Base-by-base conservation (phyloP, 768 basidiomycete genomes). In the Leucocoprinus leucothites region DNA sequence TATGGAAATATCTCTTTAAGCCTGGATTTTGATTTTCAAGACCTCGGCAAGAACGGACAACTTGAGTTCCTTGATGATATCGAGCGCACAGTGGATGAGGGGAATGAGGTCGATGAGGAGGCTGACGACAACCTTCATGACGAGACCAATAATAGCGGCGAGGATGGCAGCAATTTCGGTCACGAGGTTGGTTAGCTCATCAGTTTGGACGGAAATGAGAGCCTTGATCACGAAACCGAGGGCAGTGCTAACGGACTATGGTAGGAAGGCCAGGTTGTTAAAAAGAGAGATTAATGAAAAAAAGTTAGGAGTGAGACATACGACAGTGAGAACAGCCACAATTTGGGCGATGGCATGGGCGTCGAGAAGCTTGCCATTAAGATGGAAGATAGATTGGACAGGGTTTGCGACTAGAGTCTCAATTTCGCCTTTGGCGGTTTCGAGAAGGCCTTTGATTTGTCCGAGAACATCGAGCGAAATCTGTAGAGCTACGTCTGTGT, bases 321-420 rank as follows among this genome's bases (percentile, higher is more conserved):
- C 57, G 18, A 57, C 28, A 26, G 61, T 22, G 11, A 58, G 31
- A 25, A 61, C 56, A 9, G 44, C 19, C 34, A 61, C 40, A 24
- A 53, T 43, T 3, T 51, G 26, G 4, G 56, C 60, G 40, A 61
- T 53, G 16, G 59, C 61, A 26, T 34, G 22, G n/a, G 55, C 21
- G 6, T 61, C 24, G 22, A 63, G 41, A 18, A 60, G 54, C 34
- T 60, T 49, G 40, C 64, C 63, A 2, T 36, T 40, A 4, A 63
- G 46, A 45, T 40, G 3, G 19, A 64, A 58, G 35, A 59, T 43
- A 1, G 31, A 5, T 31, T 57, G 58, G 11, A 48, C 16, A 9
- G 59, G 43, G 9, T 36, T 48, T 1, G 49, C 53, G 48, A 58
- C 48, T 38, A 65, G 51, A 19, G 57, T 53, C 44, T 65, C 51